Conservation (phyloP, 208 protist genomes). For the Crithidia thermophila region DNA sequence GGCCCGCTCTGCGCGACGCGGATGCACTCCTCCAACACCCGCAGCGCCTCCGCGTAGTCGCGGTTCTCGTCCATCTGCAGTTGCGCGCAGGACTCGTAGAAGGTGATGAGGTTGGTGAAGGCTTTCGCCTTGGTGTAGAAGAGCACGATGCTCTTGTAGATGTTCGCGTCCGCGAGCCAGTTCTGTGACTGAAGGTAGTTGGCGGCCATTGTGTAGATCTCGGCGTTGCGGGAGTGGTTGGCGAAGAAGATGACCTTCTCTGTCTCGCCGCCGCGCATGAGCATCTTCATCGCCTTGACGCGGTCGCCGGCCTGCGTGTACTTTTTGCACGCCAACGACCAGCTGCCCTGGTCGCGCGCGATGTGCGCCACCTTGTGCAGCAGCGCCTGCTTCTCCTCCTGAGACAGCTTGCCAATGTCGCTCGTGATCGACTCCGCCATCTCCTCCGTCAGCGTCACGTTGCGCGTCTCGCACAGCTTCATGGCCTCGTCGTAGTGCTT, state of each 20-base stretch:
- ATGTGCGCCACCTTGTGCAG: slow-evolving; percentile 79
- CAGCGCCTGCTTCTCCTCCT: slow-evolving; percentile 59
- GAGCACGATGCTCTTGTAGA: slow-evolving; percentile 96
- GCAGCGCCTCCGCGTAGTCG: slow-evolving; percentile 94
- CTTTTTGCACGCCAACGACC: slow-evolving; percentile 93
- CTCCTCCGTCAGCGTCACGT: slow-evolving; percentile 89
- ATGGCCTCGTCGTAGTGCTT: slow-evolving; percentile 89
- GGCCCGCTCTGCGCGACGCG: slow-evolving; percentile 53
- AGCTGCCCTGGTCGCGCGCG: slow-evolving; percentile 90
- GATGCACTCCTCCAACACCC: slow-evolving; percentile 84
- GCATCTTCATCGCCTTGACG: slow-evolving; percentile 96
- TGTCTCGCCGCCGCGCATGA: slow-evolving; percentile 96
- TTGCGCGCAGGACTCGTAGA: slow-evolving; percentile 95
- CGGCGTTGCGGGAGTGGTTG: slow-evolving; percentile 92
- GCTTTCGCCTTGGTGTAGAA: slow-evolving; percentile 98
- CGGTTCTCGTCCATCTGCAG: slow-evolving; percentile 97
- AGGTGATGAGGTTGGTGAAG: slow-evolving; percentile 86
- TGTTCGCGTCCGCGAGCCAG: slow-evolving; percentile 92
- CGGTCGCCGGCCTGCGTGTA: slow-evolving; percentile 96
- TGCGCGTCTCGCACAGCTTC: slow-evolving; percentile 77
- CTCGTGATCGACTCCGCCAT: slow-evolving; percentile 93
- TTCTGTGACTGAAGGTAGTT: slow-evolving; percentile 97
- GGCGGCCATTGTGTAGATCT: slow-evolving; percentile 96
- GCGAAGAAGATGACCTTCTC: slow-evolving; percentile 98
- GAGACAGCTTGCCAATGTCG: slow-evolving; percentile 49